Percentiles rank a stretch among this genome's conserved stretches.
These are phyloP conservation scores for Erysiphe pulchra DNA, from an alignment of 2,329 filamentous ascomycete species.

Conservation along the genomic window DNA sequence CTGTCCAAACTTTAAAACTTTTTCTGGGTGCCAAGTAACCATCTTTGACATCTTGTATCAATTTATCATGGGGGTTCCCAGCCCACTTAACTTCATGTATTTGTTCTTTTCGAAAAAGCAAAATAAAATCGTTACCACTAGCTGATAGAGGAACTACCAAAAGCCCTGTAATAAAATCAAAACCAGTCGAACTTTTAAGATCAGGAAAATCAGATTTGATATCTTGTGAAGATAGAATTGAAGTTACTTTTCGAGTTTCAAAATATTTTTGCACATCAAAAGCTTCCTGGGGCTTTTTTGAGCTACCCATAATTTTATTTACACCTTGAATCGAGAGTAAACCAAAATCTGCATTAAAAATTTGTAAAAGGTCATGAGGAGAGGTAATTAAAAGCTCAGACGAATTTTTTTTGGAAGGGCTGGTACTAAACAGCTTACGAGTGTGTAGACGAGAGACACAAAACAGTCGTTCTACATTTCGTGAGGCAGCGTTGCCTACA, in stretches of 20 bases:
- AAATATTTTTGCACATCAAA: conserved; percentile 68
- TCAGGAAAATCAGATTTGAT: conserved; percentile 57
- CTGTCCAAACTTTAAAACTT: conserved; percentile 59
- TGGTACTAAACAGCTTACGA: conserved; percentile 67
- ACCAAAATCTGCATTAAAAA: conserved; percentile 75
- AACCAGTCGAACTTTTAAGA: conserved; percentile 53
- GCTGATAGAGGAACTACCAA: conserved; percentile 59
- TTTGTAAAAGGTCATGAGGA: conserved; percentile 56
- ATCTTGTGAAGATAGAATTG: conserved; percentile 57
- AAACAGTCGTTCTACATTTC: conserved; percentile 68
- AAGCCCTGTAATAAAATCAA: conserved; percentile 51
- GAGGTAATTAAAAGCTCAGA: conserved; percentile 79
- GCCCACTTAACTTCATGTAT: conserved; percentile 52
- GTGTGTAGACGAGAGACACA: conserved; percentile 69
- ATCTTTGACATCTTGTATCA: conserved; percentile 42
- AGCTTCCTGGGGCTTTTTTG: conserved; percentile 58
- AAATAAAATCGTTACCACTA: conserved; percentile 61
- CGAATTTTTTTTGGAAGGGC: conserved; percentile 55
- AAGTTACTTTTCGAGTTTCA: conserved; percentile 45
- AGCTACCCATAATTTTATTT: conserved; percentile 56
- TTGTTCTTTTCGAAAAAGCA: conserved; percentile 61
- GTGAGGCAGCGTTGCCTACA: conserved; percentile 61
- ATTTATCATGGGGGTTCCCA: conserved; percentile 65
- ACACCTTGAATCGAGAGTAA: conserved; percentile 67
- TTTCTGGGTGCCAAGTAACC: conserved; percentile 53